Percentiles rank a stretch among this genome's conserved stretches.
These are phyloP conservation scores for Vanrija pseudolonga DNA, from an alignment of 1,284 basidiomycete genomes.

Conservation along the genomic window DNA sequence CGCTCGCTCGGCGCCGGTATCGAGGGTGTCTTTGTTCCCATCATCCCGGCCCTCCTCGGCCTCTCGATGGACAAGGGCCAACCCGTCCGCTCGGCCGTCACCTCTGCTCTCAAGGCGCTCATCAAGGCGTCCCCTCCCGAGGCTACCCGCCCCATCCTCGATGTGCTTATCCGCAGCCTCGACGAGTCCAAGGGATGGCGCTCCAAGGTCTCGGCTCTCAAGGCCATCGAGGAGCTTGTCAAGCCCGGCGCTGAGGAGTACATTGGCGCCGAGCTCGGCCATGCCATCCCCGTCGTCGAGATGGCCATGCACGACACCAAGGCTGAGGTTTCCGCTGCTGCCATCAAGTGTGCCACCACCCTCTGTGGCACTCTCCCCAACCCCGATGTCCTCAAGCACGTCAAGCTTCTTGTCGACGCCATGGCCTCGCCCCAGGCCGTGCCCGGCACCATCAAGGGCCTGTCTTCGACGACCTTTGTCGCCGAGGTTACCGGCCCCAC, in stretches of 20 bases:
- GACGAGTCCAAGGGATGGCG: slow-evolving; percentile 84
- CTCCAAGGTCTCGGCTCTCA: slow-evolving; percentile 89
- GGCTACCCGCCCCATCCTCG: slow-evolving; percentile 70
- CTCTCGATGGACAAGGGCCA: slow-evolving; percentile 93
- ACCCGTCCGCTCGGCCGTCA: slow-evolving; percentile 78
- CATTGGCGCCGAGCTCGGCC: slow-evolving; percentile 78
- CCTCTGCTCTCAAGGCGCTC: slow-evolving; percentile 77
- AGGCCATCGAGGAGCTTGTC: slow-evolving; percentile 74
- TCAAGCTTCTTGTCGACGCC: slow-evolving; percentile 85
- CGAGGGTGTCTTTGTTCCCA: slow-evolving; percentile 77
- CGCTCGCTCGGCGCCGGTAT: slow-evolving; percentile 67
- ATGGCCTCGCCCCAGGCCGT: slow-evolving; percentile 85
- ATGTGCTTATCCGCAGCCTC: slow-evolving; percentile 66
- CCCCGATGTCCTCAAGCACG: slow-evolving; percentile 86
- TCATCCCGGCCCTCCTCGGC: slow-evolving; percentile 75
- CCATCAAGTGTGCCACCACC: slow-evolving; percentile 86
- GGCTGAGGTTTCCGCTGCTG: slow-evolving; percentile 82
- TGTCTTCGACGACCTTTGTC: slow-evolving; percentile 89
- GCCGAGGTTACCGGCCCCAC: slow-evolving; percentile 96
- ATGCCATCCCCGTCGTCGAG: slow-evolving; percentile 82
- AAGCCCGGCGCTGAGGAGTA: slow-evolving; percentile 66
- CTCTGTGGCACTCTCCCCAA: slow-evolving; percentile 91
- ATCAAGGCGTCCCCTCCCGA: slow-evolving; percentile 81
- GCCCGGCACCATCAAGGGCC: slow-evolving; percentile 89
- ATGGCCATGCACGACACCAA: slow-evolving; percentile 96